phyloP scores from a whole-genome alignment of 345 rosid genomes.

The Eucalyptus rudis region DNA sequence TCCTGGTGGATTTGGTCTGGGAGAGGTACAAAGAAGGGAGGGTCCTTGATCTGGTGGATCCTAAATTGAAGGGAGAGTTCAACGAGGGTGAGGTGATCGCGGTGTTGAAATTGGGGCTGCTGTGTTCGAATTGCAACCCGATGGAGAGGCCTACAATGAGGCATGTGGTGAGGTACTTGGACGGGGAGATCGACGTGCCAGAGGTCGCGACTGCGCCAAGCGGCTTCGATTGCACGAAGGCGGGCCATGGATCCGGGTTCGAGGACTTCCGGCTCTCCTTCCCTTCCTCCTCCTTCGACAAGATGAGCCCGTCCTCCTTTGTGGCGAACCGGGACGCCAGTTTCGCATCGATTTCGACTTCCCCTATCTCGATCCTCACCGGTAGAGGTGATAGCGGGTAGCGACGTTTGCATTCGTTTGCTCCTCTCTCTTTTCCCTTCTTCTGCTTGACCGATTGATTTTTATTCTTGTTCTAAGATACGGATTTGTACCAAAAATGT shows the following conservation, averaged over 20 bases:
- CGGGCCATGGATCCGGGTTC: background rate
- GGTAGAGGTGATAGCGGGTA: background rate
- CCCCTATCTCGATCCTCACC: slow-evolving; percentile 13
- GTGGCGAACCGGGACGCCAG: background rate
- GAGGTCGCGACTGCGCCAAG: background rate
- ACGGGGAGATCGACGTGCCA: slow-evolving; percentile 36
- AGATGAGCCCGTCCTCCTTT: slow-evolving; percentile 3
- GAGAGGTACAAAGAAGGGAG: slow-evolving; percentile 33
- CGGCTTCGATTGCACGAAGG: background rate
- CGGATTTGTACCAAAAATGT: background rate
- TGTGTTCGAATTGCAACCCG: slow-evolving; percentile 54
- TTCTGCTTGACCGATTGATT: background rate
- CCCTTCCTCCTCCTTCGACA: slow-evolving; percentile 22
- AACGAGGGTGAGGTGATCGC: slow-evolving; percentile 31
- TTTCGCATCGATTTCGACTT: slow-evolving; percentile 16
- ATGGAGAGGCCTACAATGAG: slow-evolving; percentile 61
- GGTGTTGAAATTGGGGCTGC: slow-evolving; percentile 54
- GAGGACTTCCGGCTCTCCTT: slow-evolving; percentile 11
- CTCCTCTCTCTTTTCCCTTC: background rate
- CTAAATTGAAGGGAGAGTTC: slow-evolving; percentile 25
- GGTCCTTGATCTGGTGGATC: slow-evolving; percentile 41
- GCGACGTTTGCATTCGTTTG: background rate
- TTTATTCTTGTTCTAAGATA: background rate
- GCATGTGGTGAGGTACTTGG: slow-evolving; percentile 52
- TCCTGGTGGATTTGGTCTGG: slow-evolving; percentile 82